These are phyloP conservation scores for Hibiscus syriacus DNA, from an alignment of 345 rosid species.

Conservation along the genomic window DNA sequence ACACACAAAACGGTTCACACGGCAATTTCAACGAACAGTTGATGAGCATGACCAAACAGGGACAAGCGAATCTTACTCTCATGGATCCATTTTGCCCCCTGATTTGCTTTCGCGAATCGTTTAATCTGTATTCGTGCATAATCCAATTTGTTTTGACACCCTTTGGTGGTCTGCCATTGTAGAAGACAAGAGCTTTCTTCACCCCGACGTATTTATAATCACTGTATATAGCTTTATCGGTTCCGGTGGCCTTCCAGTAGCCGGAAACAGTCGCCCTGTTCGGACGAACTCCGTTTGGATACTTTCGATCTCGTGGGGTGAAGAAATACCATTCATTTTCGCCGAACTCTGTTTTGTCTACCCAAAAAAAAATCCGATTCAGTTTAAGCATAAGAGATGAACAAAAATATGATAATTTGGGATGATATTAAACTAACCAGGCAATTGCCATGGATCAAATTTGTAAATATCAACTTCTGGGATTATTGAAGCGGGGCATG, in stretches of 20 bases:
- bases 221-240: slow-evolving; percentile 56
- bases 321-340: slow-evolving; percentile 70
- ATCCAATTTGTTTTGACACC: slow-evolving; percentile 85
- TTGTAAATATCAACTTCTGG: slow-evolving; percentile 93
- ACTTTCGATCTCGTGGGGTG: slow-evolving; percentile 57
- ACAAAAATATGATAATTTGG: background rate
- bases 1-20: background rate
- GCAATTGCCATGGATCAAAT: slow-evolving; percentile 91
- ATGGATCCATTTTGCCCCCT: slow-evolving; percentile 38
- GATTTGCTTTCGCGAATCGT: slow-evolving; percentile 32
- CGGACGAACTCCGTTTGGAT: slow-evolving; percentile 58
- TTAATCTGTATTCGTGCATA: slow-evolving; percentile 86
- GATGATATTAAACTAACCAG: slow-evolving; percentile 37
- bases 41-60: background rate
- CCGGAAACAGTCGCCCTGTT: slow-evolving; percentile 59
- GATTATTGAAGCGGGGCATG: slow-evolving; percentile 81
- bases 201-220: slow-evolving; percentile 54
- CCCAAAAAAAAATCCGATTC: background rate
- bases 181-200: slow-evolving; percentile 87
- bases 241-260: slow-evolving; percentile 71
- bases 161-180: slow-evolving; percentile 80
- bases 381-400: background rate
- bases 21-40: background rate
- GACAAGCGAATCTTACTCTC: slow-evolving; percentile 32
- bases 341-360: slow-evolving; percentile 51